Conservation (phyloP, 2,329 filamentous ascomycete genomes). For the Helotiales sp. region DNA sequence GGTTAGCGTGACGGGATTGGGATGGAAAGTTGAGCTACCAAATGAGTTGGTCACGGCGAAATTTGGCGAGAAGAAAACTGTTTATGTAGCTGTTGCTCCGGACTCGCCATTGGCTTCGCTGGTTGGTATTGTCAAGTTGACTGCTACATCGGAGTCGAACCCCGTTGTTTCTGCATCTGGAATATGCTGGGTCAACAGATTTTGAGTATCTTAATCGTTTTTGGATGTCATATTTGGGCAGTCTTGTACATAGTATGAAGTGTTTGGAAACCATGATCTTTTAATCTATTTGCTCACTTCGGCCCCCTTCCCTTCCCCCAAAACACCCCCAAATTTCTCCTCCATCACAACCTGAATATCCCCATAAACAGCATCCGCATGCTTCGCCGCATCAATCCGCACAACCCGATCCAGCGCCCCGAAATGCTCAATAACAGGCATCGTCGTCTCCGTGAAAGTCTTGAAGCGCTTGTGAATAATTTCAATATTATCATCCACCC, state of each 20-base stretch:
- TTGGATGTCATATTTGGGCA: background rate
- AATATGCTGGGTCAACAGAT: constrained; percentile 3
- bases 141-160: constrained; percentile 21
- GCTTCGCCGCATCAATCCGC: constrained; percentile 6
- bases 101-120: background rate
- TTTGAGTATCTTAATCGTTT: background rate
- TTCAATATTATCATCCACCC: constrained; percentile 10
- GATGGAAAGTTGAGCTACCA: constrained; percentile 25
- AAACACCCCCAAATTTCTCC: background rate
- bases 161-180: constrained; percentile 1
- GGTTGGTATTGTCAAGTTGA: constrained; percentile 20
- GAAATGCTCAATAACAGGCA: constrained; percentile 8
- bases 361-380: background rate
- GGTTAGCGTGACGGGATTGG: constrained; percentile 15
- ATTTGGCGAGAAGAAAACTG: constrained; percentile 13
- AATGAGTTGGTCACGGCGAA: constrained; percentile 21
- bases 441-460: constrained; percentile 10
- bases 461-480: constrained; percentile 8
- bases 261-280: background rate
- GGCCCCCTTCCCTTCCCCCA: background rate
- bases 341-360: background rate
- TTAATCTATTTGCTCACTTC: background rate
- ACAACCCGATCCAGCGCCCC: background rate
- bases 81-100: background rate
- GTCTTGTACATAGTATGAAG: background rate